These are phyloP conservation scores for Asclepias syriaca DNA, from an alignment of 257 asterid species.

Conservation along the genomic window DNA sequence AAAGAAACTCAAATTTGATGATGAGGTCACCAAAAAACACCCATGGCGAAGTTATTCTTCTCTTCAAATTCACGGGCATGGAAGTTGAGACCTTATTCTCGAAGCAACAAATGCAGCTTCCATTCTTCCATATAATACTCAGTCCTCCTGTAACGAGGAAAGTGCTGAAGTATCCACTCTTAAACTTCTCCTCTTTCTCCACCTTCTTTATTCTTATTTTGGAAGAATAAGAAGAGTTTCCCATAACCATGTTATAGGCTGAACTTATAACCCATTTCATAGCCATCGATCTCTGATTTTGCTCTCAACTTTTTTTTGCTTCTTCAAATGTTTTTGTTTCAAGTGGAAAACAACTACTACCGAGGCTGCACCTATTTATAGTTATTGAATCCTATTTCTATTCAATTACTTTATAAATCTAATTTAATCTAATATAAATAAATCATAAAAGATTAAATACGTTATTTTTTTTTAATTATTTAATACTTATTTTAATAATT, in stretches of 20 bases:
- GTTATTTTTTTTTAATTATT: too few species aligned
- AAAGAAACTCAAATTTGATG: constrained; percentile 23
- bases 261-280: constrained; percentile 8
- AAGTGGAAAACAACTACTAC: too few species aligned
- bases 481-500: too few species aligned
- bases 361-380: too few species aligned
- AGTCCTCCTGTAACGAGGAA: constrained; percentile 19
- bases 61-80: constrained; percentile 25
- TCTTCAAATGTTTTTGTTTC: too few species aligned
- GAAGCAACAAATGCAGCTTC: constrained; percentile 33
- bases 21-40: constrained; percentile 54
- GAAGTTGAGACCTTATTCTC: constrained; percentile 33
- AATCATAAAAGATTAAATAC: too few species aligned
- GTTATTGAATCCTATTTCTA: too few species aligned
- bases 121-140: constrained; percentile 47
- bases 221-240: background rate
- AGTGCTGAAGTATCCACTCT: too few species aligned
- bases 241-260: constrained; percentile 14
- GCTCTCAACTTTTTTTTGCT: too few species aligned
- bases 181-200: background rate
- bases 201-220: background rate
- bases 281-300: constrained; percentile 15
- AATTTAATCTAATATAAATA: too few species aligned
- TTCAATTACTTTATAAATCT: too few species aligned
- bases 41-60: constrained; percentile 48